Base-by-base conservation (phyloP, 2,329 filamentous ascomycete species). In the Hymenotorrendiella dingleyae region DNA sequence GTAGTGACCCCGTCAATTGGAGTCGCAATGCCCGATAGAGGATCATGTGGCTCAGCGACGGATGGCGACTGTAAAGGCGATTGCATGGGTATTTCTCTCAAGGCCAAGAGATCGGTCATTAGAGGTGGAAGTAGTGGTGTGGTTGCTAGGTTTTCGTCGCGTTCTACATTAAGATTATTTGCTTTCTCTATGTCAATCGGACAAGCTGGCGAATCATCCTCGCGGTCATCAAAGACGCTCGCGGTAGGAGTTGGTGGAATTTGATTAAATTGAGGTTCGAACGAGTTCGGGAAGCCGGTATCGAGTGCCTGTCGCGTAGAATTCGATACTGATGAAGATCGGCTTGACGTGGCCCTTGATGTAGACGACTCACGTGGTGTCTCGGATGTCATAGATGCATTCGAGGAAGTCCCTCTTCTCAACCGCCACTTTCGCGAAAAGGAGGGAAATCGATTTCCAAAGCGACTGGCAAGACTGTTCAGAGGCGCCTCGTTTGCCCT, bases 51-150 rank as follows among this genome's bases (percentile, higher is more conserved):
- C n/a, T 81, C 79, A 8, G 82, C 86, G 14, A 93, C 76, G 0
- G 80, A 84, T 0, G 89, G 89, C 0, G 88, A 94, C 63, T 94
- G 87, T 20, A 94, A 69, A n/a, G 90, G 88, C 6, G 88, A 94
- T 45, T 86, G 76, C 23, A 83, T 70, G 1, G 75, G 73, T 0
- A 79, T 73, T 30, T 77, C 68, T 27, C 68, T 59, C n/a, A 58
- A 62, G 10, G 63, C 62, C n/a, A 63, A 63, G 6, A 61, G 64
- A 33, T 69, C 65, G 24, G 73, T 80, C 68, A 94, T 76, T 26
- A 93, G 72, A 0, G 90, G 90, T 6, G 90, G 90, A 2, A 96
- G 72, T 6, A 96, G 73, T 28, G 90, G 91, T 3, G 90, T 96
- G 4, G 84, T 84, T 0, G 86, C 84, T 54, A 86, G 67, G 67